A percentile compares a stretch with the other conserved stretches of the same genome.
Conservation (phyloP, 129 eudicot species). For the Lactuca saligna region DNA sequence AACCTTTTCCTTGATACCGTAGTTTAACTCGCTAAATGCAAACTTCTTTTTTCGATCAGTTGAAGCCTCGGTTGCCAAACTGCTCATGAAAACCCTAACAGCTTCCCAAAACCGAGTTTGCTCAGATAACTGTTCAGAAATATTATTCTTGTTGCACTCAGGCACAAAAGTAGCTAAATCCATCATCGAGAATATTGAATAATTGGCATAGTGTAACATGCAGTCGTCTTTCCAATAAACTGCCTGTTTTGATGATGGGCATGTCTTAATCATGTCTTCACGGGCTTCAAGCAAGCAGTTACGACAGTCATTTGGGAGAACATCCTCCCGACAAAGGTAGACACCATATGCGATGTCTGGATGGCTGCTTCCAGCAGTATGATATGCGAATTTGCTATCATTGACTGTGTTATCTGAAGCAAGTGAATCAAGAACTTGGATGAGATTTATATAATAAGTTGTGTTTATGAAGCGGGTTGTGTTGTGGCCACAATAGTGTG, state of each 20-base stretch:
- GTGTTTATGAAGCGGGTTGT: neutral
- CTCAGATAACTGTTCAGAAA: neutral
- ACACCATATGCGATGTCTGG: constrained; percentile 19
- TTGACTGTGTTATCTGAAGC: neutral
- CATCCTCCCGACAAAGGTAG: constrained; percentile 27
- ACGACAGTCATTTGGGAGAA: constrained; percentile 26
- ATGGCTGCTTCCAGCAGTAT: neutral
- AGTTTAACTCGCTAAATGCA: neutral
- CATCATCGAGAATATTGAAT: constrained; percentile 14
- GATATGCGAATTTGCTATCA: neutral
- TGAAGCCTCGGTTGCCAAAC: neutral
- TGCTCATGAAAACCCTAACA: neutral
- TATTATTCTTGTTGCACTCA: constrained; percentile 16
- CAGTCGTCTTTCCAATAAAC: constrained; percentile 22
- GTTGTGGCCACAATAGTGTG: constrained; percentile 20
- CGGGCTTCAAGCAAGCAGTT: constrained; percentile 20
- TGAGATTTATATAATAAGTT: constrained; percentile 6
- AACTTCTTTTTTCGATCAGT: neutral
- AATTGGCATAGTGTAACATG: constrained; percentile 28
- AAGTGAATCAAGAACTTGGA: constrained; percentile 14
- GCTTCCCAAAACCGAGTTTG: constrained; percentile 10
- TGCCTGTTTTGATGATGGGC: constrained; percentile 18
- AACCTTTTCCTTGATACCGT: neutral
- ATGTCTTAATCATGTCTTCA: neutral
- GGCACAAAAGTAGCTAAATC: neutral